These are phyloP conservation scores for Magnolia kwangsiensis DNA, from an alignment of 164 flowering plant species.

Conservation along the genomic window DNA sequence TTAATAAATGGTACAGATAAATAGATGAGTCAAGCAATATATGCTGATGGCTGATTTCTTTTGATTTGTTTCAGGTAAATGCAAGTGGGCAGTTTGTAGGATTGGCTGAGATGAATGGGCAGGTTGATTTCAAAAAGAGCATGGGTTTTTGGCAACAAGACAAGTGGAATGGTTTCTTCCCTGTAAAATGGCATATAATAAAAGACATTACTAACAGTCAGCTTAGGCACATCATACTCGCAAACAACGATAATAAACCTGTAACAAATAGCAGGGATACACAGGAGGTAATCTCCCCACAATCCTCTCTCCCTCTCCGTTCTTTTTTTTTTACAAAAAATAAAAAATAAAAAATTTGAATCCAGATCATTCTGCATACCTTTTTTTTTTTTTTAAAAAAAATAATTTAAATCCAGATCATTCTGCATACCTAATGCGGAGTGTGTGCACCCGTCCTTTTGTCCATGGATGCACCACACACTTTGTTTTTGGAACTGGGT, in stretches of 20 bases:
- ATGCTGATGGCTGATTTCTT: slow-evolving; percentile 10
- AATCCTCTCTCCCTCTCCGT: neutral
- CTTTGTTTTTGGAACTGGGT: too few relatives aligned
- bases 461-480: neutral
- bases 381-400: too few relatives aligned
- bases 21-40: neutral
- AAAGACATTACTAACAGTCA: slow-evolving; percentile 63
- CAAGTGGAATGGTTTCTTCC: slow-evolving; percentile 84
- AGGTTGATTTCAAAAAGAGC: slow-evolving; percentile 63
- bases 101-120: slow-evolving; percentile 81
- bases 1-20: neutral
- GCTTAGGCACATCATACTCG: slow-evolving; percentile 62
- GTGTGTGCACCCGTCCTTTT: neutral
- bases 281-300: slow-evolving; percentile 56
- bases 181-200: slow-evolving; percentile 71
- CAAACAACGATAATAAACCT: slow-evolving; percentile 63
- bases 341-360: too few relatives aligned
- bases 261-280: slow-evolving; percentile 74
- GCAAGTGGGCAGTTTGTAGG: slow-evolving; percentile 84
- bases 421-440: neutral
- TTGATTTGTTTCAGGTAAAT: slow-evolving; percentile 45
- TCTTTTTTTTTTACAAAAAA: too few relatives aligned
- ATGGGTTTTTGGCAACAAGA: slow-evolving; percentile 82
- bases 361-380: neutral
- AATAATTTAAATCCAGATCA: neutral